Evolutionary conservation across 345 rosid species (phyloP), one percentile per base, ranked within the genome.

Genomic region (Moricandia moricandioides): DNA sequence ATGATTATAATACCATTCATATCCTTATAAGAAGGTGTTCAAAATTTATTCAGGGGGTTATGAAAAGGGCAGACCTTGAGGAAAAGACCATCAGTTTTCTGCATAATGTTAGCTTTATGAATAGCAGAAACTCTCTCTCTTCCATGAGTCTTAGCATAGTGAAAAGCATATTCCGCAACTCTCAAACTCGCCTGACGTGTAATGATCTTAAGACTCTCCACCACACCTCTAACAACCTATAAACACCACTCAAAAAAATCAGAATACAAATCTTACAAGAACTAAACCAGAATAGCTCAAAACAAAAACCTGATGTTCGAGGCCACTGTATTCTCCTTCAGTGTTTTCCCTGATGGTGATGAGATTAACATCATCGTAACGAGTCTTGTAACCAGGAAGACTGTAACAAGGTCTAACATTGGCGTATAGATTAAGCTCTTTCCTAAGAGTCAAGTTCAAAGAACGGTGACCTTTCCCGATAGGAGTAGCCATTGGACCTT

Each of bases 401-500:
- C 98, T 92, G 83, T 92, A 83, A 84, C 99, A 96, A 71, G 99
- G 99, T 85, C 99, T 86, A 57, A 96, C 98, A 75, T 96, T 92
- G 75, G 99, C 98, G 69, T 91, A 92, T 65, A 96, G 79, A 79
- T 96, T 92, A 69, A 96, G 91, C 63, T 96, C 99, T 83, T 96
- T 96, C 88, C 99, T 86, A 30, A 92, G 84, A 56, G 98, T 92
- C 62, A 92, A 83, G 45, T 92, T 96, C 89, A 96, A 76, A 54
- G 99, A 96, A 56, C 99, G 90, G 76, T 96, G 99, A 57, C 99
- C 99, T 81, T 96, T 96, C 45, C 99, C 99, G 74, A 96, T 93
- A 17, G 99, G 98, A 12, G 99, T 96, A 4, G 99, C 99, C 98
- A 96, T 96, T 37, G 99, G 98, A 39, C 99, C 99, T 88, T 96